These are phyloP conservation scores for Taiozyma sp. DNA, from an alignment of 1,139 yeast species.

Conservation along the genomic window DNA sequence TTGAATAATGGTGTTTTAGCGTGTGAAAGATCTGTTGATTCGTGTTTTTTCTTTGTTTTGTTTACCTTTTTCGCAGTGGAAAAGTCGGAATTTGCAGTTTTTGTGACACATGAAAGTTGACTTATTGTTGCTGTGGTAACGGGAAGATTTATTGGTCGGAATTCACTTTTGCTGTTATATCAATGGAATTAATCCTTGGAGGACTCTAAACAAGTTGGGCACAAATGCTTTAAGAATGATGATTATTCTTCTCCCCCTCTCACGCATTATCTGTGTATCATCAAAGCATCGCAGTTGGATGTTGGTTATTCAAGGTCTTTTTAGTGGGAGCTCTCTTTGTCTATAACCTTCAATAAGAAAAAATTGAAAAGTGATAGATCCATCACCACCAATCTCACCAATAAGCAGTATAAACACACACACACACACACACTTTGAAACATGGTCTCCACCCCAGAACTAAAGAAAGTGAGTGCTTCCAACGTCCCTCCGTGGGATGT, in stretches of 20 bases:
- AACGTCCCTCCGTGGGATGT: no score
- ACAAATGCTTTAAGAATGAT: no score
- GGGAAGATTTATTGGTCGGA: background rate
- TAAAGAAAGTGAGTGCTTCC: constrained; percentile 36
- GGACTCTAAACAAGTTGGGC: no score
- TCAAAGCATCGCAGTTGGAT: no score
- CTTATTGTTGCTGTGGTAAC: background rate
- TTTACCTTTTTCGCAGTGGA: background rate
- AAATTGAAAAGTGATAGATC: background rate
- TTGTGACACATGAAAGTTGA: background rate
- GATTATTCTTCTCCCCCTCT: no score
- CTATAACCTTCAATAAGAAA: background rate
- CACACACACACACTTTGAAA: background rate
- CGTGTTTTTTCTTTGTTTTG: background rate
- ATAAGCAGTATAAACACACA: no score
- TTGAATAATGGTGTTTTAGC: background rate
- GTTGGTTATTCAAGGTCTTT: no score
- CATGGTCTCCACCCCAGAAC: constrained; percentile 66
- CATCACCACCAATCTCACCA: no score
- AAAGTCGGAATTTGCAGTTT: background rate
- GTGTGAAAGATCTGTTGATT: background rate
- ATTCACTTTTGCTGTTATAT: background rate
- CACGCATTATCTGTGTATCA: no score
- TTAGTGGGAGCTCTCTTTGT: no score
- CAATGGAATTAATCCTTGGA: no score